These are phyloP conservation scores for Quercus alba DNA, from an alignment of 306 rosid genomes.

Conservation along the genomic window DNA sequence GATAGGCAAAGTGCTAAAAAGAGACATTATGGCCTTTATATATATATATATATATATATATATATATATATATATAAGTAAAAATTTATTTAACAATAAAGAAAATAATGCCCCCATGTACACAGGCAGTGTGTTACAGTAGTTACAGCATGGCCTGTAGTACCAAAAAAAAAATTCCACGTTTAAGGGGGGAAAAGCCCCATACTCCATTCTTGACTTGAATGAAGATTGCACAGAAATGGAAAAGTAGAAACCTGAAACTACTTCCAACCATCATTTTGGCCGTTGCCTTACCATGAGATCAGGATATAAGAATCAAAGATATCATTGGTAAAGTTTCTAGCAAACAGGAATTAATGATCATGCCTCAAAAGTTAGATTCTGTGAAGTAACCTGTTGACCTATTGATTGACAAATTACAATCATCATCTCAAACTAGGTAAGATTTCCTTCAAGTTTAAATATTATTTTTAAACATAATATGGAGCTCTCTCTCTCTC, in stretches of 20 bases:
- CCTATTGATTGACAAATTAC: background rate
- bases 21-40: no score
- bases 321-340: background rate
- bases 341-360: background rate
- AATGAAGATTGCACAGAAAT: background rate
- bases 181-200: background rate
- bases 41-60: no score
- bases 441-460: background rate
- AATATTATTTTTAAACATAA: background rate
- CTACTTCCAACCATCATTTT: background rate
- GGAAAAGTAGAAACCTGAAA: background rate
- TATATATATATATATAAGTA: no score
- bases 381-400: background rate
- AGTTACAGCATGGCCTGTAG: background rate
- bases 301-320: background rate
- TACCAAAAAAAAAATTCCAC: background rate
- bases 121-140: no score
- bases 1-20: no score
- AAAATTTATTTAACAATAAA: no score
- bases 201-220: background rate
- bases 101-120: no score
- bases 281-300: background rate
- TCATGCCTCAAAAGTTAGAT: background rate
- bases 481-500: no score
- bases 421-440: background rate